These are phyloP conservation scores for Adenanthera pavonina DNA, from an alignment of 306 rosid genomes.

Conservation along the genomic window DNA sequence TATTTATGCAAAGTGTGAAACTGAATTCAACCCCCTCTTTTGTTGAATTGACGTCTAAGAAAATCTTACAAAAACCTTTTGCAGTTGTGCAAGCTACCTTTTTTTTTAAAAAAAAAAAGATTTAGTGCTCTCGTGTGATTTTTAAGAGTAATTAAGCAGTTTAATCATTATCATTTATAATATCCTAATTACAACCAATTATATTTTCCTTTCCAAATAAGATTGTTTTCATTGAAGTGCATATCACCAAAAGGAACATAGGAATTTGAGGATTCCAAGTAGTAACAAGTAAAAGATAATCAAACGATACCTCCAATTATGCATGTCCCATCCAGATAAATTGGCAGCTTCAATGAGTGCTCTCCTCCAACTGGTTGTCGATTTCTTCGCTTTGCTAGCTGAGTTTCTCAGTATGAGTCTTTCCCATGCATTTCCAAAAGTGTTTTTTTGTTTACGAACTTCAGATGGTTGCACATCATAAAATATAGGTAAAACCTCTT, in stretches of 20 bases:
- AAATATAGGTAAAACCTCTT: slow-evolving; percentile 3
- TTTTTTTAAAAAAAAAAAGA: too few relatives aligned
- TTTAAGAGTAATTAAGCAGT: not conserved
- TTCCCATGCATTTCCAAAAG: not conserved
- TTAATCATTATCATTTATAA: not conserved
- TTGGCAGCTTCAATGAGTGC: slow-evolving; percentile 9
- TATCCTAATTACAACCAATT: too few relatives aligned
- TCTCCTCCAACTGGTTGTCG: not conserved
- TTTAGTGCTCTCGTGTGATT: not conserved
- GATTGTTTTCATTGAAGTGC: not conserved
- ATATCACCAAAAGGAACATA: too few relatives aligned
- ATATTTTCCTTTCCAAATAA: not conserved
- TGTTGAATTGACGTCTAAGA: not conserved
- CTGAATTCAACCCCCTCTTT: not conserved
- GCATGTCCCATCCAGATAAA: not conserved
- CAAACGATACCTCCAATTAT: not conserved
- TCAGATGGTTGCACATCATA: not conserved
- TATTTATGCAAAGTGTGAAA: not conserved
- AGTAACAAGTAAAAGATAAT: not conserved
- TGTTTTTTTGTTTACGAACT: not conserved
- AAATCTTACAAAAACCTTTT: not conserved
- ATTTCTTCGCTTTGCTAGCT: not conserved
- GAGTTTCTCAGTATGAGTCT: not conserved
- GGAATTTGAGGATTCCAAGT: not conserved
- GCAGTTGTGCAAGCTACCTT: not conserved